Base-by-base conservation (phyloP, 2,329 filamentous ascomycete genomes). In the Sclerotinia minor region DNA sequence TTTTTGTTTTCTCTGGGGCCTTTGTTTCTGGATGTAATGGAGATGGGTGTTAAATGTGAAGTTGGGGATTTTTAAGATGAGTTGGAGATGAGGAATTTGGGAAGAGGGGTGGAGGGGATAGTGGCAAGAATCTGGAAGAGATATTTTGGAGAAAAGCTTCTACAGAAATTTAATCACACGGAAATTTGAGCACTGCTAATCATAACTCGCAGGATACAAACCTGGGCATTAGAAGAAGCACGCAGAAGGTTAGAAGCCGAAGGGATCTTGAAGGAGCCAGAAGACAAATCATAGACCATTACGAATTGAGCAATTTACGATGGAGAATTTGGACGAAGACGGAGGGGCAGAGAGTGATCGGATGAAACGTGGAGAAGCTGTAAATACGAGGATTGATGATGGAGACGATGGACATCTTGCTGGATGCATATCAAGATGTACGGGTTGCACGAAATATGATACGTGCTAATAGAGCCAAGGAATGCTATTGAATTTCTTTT, bases 151-250 rank as follows among this genome's bases (percentile, higher is more conserved):
- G 21, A 38, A 5, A 32, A n/a, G 15, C 15, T 45, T 29, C 26
- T 32, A 45, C 15, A 21, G n/a, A 26, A 26, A 50, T 8, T 13
- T 5, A 1, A 21, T 21, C 11, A 41, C 1, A 19, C 13, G 26
- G 9, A 41, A 38, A 8, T 21, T 45, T 41, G 65, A 41, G 52
- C 6, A 24, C 11, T 17, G 35, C 63, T 65, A 58, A 65, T 5
- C 0, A 13, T 13, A 15, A 41, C 8, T 17, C 5, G 70, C 76
- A 99, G 95, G 80, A 97, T 99, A 87, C 95, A 98, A 84, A 98
- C 94, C 67, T 99, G 95, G 95, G 95, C 95, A 71, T 88, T 99
- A 54, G 95, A 99, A 82, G 95, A 99, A 83, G 95, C 95, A 65
- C 87, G 95, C 78, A 87, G 95, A 83, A 87, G 95, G 83, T 88